Evolutionary conservation across 176 grass and related monocot species (phyloP), one percentile per base, ranked within the genome.

Genomic region (Triticum aestivum): DNA sequence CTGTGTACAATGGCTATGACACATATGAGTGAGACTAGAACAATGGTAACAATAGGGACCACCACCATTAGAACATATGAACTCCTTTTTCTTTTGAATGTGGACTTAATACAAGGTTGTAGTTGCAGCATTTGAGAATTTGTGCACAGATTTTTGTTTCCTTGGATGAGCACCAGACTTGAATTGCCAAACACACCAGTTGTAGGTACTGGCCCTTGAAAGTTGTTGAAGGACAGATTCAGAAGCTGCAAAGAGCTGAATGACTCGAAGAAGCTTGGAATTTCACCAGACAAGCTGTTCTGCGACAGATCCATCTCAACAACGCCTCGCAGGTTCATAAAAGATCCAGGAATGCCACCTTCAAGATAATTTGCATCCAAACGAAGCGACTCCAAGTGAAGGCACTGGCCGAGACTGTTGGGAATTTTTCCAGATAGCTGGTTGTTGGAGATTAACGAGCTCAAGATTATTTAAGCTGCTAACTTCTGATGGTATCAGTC

Each of bases 181-280:
- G 69, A 44, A 75, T 76, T 75, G 6, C 13, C 27, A 76, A 84
- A 76, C 17, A 82, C 80, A 37, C 44, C 80, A 54, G 41, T 61
- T 18, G 71, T 18, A 15, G 87, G 90, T 11, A 92, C 11, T 17
- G 86, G 56, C 3, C 90, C 90, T 11, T 83, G 64, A 8, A 92
- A 54, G 62, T 85, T 39, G 10, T 92, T 92, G 78, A 73, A 92
- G 11, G 86, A 86, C 24, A 92, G 11, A 56, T 92, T 87, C 3
- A 92, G 64, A 41, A 45, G 47, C 24, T 30, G 69, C 14, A 89
- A 79, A 67, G 82, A 88, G 3, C 42, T 29, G 64, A 92, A 73
- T 14, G 66, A 29, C 35, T 7, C 9, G 0, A 89, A 79, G 38
- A 41, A 86, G 8, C 62, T 39, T 3, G 86, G 86, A 45, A 92